A percentile compares a stretch with the other conserved stretches of the same genome.
These are phyloP conservation scores for Boletus patriciae DNA, from an alignment of 768 basidiomycete genomes.

Conservation along the genomic window DNA sequence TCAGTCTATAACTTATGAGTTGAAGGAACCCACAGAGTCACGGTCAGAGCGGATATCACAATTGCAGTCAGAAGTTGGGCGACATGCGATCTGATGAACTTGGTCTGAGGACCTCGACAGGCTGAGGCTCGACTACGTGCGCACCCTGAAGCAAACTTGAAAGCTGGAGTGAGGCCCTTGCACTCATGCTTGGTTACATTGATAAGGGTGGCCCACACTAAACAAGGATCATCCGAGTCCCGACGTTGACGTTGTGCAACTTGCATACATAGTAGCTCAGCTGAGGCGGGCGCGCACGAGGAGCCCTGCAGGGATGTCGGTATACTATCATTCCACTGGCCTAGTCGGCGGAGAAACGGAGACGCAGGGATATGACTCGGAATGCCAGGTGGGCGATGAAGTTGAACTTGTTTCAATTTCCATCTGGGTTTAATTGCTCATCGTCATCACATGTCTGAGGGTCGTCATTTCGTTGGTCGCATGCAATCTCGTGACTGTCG, in stretches of 20 bases:
- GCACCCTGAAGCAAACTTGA: conserved; percentile 51
- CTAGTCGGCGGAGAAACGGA: too few species aligned
- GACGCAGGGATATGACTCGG: too few species aligned
- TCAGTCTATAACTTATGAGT: conserved; percentile 60
- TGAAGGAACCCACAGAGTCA: conserved; percentile 62
- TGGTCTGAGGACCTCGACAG: conserved; percentile 46
- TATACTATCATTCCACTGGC: conserved; percentile 59
- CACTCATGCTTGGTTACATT: too few species aligned
- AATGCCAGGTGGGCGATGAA: too few species aligned
- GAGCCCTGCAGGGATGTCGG: conserved; percentile 49
- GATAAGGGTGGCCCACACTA: conserved; percentile 26
- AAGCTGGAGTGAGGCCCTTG: conserved; percentile 60
- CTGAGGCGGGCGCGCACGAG: conserved; percentile 51
- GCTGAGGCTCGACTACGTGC: too few species aligned
- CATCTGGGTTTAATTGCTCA: too few species aligned
- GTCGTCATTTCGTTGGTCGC: too few species aligned
- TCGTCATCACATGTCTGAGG: too few species aligned
- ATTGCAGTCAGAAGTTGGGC: conserved; percentile 67
- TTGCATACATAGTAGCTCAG: too few species aligned
- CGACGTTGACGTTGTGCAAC: conserved; percentile 51
- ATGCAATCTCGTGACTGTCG: not conserved
- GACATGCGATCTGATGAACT: conserved; percentile 50
- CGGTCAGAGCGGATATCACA: conserved; percentile 72
- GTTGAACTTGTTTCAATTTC: too few species aligned
- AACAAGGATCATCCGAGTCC: conserved; percentile 52